Base-by-base conservation (phyloP, 2,329 filamentous ascomycete species). In the Alternaria consortialis region DNA sequence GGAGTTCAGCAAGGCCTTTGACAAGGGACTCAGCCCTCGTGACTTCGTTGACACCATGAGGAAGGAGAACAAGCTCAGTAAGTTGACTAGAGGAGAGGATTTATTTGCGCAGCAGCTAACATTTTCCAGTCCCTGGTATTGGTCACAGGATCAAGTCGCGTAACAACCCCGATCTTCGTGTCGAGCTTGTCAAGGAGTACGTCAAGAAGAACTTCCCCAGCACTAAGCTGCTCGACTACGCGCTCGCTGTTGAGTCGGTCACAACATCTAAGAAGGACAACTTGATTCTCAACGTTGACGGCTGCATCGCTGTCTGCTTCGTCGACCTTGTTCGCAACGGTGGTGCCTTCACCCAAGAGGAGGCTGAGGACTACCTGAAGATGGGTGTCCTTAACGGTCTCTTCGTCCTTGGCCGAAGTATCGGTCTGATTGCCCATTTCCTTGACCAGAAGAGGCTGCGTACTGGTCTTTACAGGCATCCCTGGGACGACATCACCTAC, bases 201-300 rank as follows among this genome's bases (percentile, higher is more conserved):
- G 95, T 97, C 79, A 87, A 94, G 84, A 92, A 94, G 86, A 93
- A 95, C 85, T 99, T 99, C 91, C 93, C 95, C 74, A 94, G 85
- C 85, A 93, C 92, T 88, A 98, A 98, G 88, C 90, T 98, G 79
- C 93, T 99, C 80, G 95, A 99, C 85, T 99, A 97, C 82, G 95
- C 95, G 71, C 89, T 99, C 78, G 95, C 95, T 47, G 95, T 99
- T 71, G 95, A 99, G 88, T 92, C 91, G 11, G 95, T 99, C 68
- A 99, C 95, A 57, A 99, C 95, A 52, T 97, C 93, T 69, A 99
- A 99, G 92, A 99, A 99, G 88, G 95, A 99, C 85, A 99, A 98
- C 87, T 89, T 99, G 73, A 99, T 99, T 75, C 90, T 99, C 77
- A 99, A 99, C 87, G 95, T 99, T 62, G 95, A 98, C 79, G 95